phyloP scores from a whole-genome alignment of 2,329 filamentous ascomycete genomes.

The Amesomyces nigricolor region DNA sequence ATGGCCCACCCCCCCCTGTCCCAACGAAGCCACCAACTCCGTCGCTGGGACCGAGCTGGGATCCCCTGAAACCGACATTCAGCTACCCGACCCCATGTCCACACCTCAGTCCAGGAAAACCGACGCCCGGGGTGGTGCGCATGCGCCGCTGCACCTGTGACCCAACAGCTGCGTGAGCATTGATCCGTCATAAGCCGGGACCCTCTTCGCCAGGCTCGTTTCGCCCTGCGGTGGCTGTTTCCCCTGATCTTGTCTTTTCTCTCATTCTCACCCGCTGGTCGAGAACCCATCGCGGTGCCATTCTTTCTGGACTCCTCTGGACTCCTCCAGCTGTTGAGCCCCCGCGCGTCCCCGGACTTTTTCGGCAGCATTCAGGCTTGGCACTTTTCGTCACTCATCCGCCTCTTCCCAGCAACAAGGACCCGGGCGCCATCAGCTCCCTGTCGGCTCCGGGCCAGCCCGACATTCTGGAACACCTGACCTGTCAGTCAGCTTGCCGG shows the following conservation, averaged over 20 bases:
- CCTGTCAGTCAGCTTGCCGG: neutral
- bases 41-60: constrained; percentile 9
- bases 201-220: neutral
- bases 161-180: constrained; percentile 18
- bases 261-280: neutral
- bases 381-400: neutral
- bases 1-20: constrained; percentile 13
- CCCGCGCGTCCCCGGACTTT: neutral
- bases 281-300: no score
- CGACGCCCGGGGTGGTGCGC: constrained; percentile 4
- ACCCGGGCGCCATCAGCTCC: neutral
- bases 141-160: constrained; percentile 21
- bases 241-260: neutral
- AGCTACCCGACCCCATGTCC: neutral
- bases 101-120: neutral
- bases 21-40: constrained; percentile 14
- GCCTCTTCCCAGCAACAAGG: no score
- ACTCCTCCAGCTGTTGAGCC: neutral
- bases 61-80: constrained; percentile 10
- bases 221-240: no score
- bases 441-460: constrained; percentile 3
- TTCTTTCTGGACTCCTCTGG: no score
- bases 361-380: neutral
- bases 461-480: constrained; percentile 2
- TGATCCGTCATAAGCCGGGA: constrained; percentile 23